Conservation (phyloP, 257 asterid species). For the Rubia yunnanensis region DNA sequence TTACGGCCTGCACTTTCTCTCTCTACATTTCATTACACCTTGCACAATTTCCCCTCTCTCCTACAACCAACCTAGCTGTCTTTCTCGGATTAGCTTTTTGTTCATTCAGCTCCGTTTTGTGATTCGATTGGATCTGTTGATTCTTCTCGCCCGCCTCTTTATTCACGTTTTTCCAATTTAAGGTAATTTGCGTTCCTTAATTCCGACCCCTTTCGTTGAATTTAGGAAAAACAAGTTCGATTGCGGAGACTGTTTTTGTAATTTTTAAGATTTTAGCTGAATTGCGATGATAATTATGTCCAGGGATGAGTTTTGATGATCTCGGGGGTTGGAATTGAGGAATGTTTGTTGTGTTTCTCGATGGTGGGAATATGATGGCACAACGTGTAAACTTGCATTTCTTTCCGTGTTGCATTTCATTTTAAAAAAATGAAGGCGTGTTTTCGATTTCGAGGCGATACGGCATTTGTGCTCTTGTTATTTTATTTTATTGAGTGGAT, state of each 20-base stretch:
- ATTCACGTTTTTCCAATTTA: not conserved
- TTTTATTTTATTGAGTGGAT: slow-evolving; percentile 12
- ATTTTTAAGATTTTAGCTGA: not conserved
- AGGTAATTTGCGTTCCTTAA: not conserved
- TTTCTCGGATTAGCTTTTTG: slow-evolving; percentile 7
- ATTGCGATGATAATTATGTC: not conserved
- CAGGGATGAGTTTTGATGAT: slow-evolving; percentile 6
- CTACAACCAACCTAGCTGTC: slow-evolving; percentile 19
- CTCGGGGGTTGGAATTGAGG: slow-evolving; percentile 9
- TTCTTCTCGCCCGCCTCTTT: not conserved
- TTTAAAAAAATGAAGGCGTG: not conserved
- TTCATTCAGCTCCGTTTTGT: slow-evolving; percentile 10
- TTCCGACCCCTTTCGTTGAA: not conserved
- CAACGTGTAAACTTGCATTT: slow-evolving; percentile 12
- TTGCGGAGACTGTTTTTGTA: not conserved
- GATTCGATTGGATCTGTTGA: slow-evolving; percentile 19
- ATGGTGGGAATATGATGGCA: slow-evolving; percentile 10
- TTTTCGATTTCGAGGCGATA: slow-evolving; percentile 21
- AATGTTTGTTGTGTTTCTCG: slow-evolving; percentile 1
- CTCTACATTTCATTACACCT: slow-evolving; percentile 11
- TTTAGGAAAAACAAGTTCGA: not conserved
- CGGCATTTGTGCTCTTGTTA: slow-evolving; percentile 1
- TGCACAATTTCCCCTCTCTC: not conserved
- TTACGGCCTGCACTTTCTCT: not conserved
- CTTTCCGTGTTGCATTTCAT: slow-evolving; percentile 1